These are phyloP conservation scores for Diaporthe citri DNA, from an alignment of 2,329 filamentous ascomycete species.

Conservation along the genomic window DNA sequence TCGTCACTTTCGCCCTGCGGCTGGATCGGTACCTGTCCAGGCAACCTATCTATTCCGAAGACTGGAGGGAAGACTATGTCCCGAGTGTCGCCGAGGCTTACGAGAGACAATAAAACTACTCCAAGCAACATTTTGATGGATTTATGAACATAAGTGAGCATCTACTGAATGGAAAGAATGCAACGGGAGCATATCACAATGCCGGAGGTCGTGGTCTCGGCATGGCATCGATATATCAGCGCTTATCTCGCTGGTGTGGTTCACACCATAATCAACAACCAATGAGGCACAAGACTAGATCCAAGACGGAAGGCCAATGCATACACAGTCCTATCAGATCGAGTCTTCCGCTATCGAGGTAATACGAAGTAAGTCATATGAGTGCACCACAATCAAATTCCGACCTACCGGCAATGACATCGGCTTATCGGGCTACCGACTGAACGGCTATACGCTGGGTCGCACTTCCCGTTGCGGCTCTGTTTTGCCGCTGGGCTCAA, in stretches of 20 bases:
- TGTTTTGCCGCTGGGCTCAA: too few relatives aligned
- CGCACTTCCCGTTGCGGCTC: too few relatives aligned
- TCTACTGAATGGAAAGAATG: background rate
- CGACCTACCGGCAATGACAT: too few relatives aligned
- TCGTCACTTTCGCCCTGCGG: conserved; percentile 24
- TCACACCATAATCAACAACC: background rate
- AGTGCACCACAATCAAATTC: too few relatives aligned
- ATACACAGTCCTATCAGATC: background rate
- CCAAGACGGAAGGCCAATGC: conserved; percentile 1
- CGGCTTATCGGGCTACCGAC: too few relatives aligned
- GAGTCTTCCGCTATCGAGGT: background rate
- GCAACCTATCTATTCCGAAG: conserved; percentile 15
- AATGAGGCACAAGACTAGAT: background rate
- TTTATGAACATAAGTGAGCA: too few relatives aligned
- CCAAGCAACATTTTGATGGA: background rate
- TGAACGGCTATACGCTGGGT: too few relatives aligned
- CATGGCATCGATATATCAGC: background rate
- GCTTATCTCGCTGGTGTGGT: background rate
- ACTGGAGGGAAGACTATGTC: conserved; percentile 37
- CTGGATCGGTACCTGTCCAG: conserved; percentile 22
- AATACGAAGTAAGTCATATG: background rate
- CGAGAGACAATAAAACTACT: background rate
- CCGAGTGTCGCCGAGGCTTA: background rate
- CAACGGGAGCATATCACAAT: background rate
- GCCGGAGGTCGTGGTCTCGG: background rate